Conservation (phyloP, 306 rosid species). For the apple (Malus domestica) region ASM211411v1 NC_041800.1:28188233-28188732, state of each 20-base stretch:
- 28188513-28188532: constrained; percentile 7
- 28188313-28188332: too few relatives aligned
- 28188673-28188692: background rate
- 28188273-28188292: too few relatives aligned
- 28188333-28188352: too few relatives aligned
- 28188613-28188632: background rate
- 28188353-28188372: too few relatives aligned
- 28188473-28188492: constrained; percentile 41
- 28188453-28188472: constrained; percentile 97
- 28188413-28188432: constrained; percentile 5
- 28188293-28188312: too few relatives aligned
- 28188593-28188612: background rate
- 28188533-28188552: constrained; percentile 3
- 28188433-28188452: constrained; percentile 91
- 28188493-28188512: constrained; percentile 22
- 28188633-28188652: background rate
- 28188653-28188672: background rate
- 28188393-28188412: too few relatives aligned
- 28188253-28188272: too few relatives aligned
- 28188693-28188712: background rate
- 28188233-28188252: too few relatives aligned
- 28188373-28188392: too few relatives aligned
- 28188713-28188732: background rate
- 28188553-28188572: constrained; percentile 1
- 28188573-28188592: background rate